Base-by-base conservation (phyloP, 108 stramenopile genomes). In the Nitzschia putrida region DNA sequence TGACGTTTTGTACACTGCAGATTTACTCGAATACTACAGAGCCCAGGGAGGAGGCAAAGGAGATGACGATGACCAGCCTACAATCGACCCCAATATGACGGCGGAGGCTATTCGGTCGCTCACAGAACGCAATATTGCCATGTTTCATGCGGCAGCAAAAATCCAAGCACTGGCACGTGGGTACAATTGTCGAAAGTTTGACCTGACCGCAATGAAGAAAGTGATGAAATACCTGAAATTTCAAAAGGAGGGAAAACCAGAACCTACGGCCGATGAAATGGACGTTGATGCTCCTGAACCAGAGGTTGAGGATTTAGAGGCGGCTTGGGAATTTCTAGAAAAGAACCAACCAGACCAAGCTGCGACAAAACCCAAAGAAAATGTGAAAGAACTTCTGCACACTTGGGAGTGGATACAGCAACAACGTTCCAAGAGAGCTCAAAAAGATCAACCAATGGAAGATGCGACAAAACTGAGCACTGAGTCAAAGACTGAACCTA, bases 121-220 rank as follows among this genome's bases (percentile, higher is more conserved):
- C 3, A 61, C 51, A 3, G 52, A 51, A 21, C 12, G 34, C 23
- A 45, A 51, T 18, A 1, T 26, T 18, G 26, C 20, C 47, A 42
- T 39, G 40, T 40, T 8, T 38, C 9, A 29, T 9, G 44, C 71
- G 10, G 71, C 71, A 7, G 29, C 56, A 24, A 64, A 53, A 37
- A 72, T 72, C 4, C 71, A 72, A 41, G 61, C 71, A 0, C 44
- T 63, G 7, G 61, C 39, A 51, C 50, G 71, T 49, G 71, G 71
- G 23, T 64, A 50, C 53, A 18, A 54, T 26, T n/a, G 25, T n/a
- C 71, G 71, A 34, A 63, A 64, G 18, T 63, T 72, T 47, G 71
- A 72, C 29, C 7, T 64, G 0, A 18, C 22, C 8, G 9, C 61
- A 11, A 64, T 64, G 61, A 64, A 41, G 38, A 12, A 23, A 7